Evolutionary conservation across 768 basidiomycete genomes (phyloP), one percentile per base, ranked within the genome.

Genomic region (Holtermannia corniformis): DNA sequence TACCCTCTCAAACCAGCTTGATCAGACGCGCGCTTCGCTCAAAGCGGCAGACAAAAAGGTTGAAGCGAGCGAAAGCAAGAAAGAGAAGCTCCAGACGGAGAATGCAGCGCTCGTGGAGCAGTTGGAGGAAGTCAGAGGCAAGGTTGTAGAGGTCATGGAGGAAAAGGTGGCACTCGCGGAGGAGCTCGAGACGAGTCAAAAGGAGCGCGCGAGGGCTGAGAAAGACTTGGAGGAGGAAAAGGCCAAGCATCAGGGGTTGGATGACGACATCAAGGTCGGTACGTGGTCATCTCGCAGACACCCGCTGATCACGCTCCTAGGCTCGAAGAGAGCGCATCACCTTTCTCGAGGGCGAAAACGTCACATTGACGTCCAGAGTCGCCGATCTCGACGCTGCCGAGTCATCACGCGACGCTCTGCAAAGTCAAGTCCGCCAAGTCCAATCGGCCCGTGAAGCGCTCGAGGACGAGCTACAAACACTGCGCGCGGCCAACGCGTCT

Each of bases 81-180:
- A 59, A n/a, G 28, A 49, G 13, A 67, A 61, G 0, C 47, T 72
- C 22, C 63, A 68, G 41, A 45, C 41, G 41, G 71, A 72, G 50
- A 72, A 72, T 43, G 65, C 55, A 27, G 65, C 63, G 24, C 47
- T 72, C 14, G 52, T 72, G 10, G 53, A 43, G 19, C 71, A 70
- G 52, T 52, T 72, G 28, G 67, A 70, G 50, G 71, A 72, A 52
- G 61, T 72, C 11, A 50, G 68, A 41, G 63, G 58, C n/a, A 63
- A 60, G 47, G 63, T 70, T n/a, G 60, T 63, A 13, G 55, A 58
- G 32, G 49, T 66, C 3, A 63, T 67, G 64, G 64, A 69, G 49
- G 67, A 71, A 55, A 66, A 69, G 50, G 64, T 60, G 26, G 52
- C 54, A 23, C 43, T 67, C 44, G 59, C 56, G 5, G 56, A 52